Percentiles rank a stretch among this genome's conserved stretches.
phyloP scores from a whole-genome alignment of 306 rosid genomes.

The Vigna reflexopilosa region DNA sequence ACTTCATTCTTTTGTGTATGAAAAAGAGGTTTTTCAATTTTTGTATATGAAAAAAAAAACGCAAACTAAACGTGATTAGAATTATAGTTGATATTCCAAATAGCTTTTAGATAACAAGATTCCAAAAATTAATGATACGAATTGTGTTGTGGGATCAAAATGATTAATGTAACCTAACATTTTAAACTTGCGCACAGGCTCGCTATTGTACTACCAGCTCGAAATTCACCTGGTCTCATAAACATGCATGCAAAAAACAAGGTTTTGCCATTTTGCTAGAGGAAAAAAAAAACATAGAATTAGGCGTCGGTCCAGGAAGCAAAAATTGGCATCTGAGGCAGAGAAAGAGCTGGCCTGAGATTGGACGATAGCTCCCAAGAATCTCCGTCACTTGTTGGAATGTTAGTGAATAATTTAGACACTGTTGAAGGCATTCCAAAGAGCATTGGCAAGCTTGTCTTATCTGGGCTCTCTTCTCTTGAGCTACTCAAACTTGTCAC shows the following conservation, averaged over 20 bases:
- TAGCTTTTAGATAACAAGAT: background rate
- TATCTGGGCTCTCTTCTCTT: conserved; percentile 72
- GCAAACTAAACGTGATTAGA: background rate
- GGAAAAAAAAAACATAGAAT: background rate
- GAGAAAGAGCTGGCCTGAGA: conserved; percentile 59
- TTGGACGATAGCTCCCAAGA: conserved; percentile 63
- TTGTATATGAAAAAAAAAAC: background rate
- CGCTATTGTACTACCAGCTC: background rate
- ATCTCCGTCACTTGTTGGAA: conserved; percentile 48
- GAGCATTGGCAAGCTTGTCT: conserved; percentile 52
- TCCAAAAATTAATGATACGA: background rate
- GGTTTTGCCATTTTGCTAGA: conserved; percentile 12
- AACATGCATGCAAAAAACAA: conserved; percentile 41
- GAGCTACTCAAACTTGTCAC: conserved; percentile 53
- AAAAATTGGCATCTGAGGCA: conserved; percentile 71
- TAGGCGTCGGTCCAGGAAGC: conserved; percentile 67
- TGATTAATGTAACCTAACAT: background rate
- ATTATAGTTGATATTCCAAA: background rate
- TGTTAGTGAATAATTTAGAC: conserved; percentile 48
- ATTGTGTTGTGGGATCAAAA: conserved; percentile 21
- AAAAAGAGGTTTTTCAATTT: background rate
- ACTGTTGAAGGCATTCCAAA: conserved; percentile 62
- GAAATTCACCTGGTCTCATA: conserved; percentile 14
- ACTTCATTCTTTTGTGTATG: background rate
- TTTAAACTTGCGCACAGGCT: conserved; percentile 20